A percentile compares a stretch with the other conserved stretches of the same genome.
Conservation (phyloP, 1,284 basidiomycete genomes). For the Pascua sp. region DNA sequence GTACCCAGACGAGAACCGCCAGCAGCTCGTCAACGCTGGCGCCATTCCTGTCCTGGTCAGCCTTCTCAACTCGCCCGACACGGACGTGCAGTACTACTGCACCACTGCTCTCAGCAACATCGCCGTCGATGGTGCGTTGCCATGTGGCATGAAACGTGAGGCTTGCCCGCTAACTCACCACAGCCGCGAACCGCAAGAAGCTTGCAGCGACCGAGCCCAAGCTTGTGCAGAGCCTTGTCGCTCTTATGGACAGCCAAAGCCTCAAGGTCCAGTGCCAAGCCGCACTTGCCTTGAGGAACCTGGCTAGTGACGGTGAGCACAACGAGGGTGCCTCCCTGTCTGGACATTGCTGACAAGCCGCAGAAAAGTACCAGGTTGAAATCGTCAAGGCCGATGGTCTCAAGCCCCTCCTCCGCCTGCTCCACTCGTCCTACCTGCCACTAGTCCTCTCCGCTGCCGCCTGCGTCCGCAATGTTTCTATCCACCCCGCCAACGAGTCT, state of each 20-base stretch:
- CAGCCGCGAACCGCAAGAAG: constrained; percentile 87
- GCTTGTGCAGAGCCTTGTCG: constrained; percentile 88
- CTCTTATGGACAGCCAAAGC: constrained; percentile 94
- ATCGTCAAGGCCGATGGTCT: constrained; percentile 96
- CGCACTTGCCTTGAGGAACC: constrained; percentile 90
- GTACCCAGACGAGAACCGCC: constrained; percentile 84
- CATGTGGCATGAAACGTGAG: not conserved
- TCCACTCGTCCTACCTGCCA: constrained; percentile 97
- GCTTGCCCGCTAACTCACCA: not conserved
- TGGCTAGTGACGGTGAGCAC: constrained; percentile 85
- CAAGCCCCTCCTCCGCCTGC: constrained; percentile 83
- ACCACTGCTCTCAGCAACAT: constrained; percentile 99
- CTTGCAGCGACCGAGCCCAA: constrained; percentile 92
- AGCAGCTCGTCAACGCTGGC: constrained; percentile 97
- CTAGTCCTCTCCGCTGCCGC: constrained; percentile 97
- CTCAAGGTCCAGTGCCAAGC: constrained; percentile 99
- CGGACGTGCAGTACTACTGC: constrained; percentile 99
- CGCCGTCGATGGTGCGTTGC: constrained; percentile 77
- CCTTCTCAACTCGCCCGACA: constrained; percentile 92
- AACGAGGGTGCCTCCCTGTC: not conserved
- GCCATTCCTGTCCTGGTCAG: constrained; percentile 97
- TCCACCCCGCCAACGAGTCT: constrained; percentile 97
- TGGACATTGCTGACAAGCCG: not conserved
- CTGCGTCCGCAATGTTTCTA: constrained; percentile 98
- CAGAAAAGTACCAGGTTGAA: constrained; percentile 98